Evolutionary conservation across 768 basidiomycete genomes (phyloP).

Genomic region (Lentinula guzmanii): DNA sequence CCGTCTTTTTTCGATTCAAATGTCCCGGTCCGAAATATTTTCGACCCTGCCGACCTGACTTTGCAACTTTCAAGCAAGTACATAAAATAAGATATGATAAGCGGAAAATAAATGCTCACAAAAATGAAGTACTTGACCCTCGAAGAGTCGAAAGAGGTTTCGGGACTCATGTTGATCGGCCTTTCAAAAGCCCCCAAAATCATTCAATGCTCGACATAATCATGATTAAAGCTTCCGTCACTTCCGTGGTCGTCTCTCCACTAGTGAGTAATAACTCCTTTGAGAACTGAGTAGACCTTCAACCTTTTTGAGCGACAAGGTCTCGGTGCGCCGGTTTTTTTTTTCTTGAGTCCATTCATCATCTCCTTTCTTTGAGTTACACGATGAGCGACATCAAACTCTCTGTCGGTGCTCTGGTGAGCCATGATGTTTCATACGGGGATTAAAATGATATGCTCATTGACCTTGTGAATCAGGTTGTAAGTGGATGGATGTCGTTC

Average conservation of each 20-base stretch:
- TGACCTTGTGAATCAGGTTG: neutral
- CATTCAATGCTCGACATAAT: neutral
- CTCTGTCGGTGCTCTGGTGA: neutral
- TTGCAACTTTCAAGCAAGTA: too few species aligned
- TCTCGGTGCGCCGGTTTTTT: neutral
- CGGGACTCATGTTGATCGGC: neutral
- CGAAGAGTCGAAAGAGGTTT: neutral
- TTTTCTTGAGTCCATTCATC: neutral
- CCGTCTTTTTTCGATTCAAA: neutral
- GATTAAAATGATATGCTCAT: neutral
- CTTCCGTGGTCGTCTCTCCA: neutral
- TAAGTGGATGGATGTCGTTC: conserved; percentile 1
- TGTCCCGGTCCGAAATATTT: neutral
- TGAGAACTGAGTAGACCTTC: neutral
- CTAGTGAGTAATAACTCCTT: neutral
- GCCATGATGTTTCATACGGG: neutral
- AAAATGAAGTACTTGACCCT: too few species aligned
- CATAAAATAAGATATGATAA: too few species aligned
- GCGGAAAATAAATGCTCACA: too few species aligned
- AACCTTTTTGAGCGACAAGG: neutral
- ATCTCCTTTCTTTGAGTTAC: neutral
- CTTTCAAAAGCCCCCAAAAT: neutral
- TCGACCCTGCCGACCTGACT: neutral
- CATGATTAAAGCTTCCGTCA: neutral
- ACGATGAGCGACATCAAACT: neutral